Evolutionary conservation across 257 asterid genomes (phyloP), one percentile per base, ranked within the genome.

Genomic region (Prunella vulgaris): DNA sequence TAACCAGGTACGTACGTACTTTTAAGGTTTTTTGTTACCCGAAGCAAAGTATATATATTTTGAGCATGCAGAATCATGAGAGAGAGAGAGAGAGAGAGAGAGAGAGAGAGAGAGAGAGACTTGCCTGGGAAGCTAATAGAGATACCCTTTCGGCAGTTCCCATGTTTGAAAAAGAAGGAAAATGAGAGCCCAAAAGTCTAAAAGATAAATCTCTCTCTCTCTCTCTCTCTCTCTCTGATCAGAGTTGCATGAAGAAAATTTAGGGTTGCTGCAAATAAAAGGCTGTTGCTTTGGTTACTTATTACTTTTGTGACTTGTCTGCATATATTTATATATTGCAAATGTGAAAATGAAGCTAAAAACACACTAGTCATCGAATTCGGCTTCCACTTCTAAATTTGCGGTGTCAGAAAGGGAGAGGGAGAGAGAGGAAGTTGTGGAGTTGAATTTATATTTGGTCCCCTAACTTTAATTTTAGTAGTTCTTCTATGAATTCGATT

Each of bases 101-200:
- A 69, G 18, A 51, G 64, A 62, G 22, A 25, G 27, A 22, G 28
- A 25, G 27, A 22, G 22, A 28, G 30, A 66, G 61, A 69, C 85
- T 81, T 81, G 35, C 74, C 78, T 78, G 73, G 28, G 75, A 83
- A 79, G 81, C 71, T 13, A 75, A 73, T 37, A 38, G 5, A 62
- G 80, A 71, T 77, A 46, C 80, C 25, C 80, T 84, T 77, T 79
- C 73, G 81, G 67, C 78, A 62, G 74, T 79, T 76, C 83, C 87
- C 69, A 84, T 60, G 84, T 75, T 79, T 82, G 83, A 82, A 73
- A 80, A 66, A 63, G 37, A 14, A 33, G 5, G 15, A 24, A 38
- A 20, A 32, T 4, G 37, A 8, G 60, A 25, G 53, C 54, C 46
- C 5, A 75, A 75, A 75, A 76, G 76, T 76, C 80, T 12, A 4